A percentile compares a stretch with the other conserved stretches of the same genome.
These are phyloP conservation scores for Allium cepa DNA, from an alignment of 106 monocot genomes.

Conservation along the genomic window DNA sequence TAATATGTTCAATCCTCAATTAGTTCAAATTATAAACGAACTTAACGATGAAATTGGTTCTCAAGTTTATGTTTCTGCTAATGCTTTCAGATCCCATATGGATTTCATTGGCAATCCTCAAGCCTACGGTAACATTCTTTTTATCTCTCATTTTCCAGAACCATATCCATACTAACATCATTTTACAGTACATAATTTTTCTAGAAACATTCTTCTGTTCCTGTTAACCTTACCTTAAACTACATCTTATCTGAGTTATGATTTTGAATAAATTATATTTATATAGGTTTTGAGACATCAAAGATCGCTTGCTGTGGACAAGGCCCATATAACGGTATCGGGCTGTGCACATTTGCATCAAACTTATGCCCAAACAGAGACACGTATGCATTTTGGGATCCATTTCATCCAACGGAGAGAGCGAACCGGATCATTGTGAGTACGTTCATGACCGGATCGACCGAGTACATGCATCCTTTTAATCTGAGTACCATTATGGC, in stretches of 20 bases:
- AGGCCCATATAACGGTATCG: slow-evolving; percentile 81
- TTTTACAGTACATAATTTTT: not conserved
- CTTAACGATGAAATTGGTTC: slow-evolving; percentile 28
- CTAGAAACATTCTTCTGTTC: not conserved
- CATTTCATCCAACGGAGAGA: slow-evolving; percentile 68
- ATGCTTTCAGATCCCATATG: slow-evolving; percentile 43
- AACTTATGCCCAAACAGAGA: slow-evolving; percentile 61
- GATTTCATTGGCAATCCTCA: slow-evolving; percentile 41
- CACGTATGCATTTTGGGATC: slow-evolving; percentile 70
- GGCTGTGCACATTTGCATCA: slow-evolving; percentile 56
- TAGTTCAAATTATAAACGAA: slow-evolving; percentile 16
- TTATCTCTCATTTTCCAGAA: not conserved
- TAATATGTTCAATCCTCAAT: slow-evolving; percentile 36
- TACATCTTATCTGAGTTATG: not conserved
- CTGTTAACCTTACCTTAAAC: not conserved
- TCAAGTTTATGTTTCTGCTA: slow-evolving; percentile 28
- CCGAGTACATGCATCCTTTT: slow-evolving; percentile 56
- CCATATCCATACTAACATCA: not conserved
- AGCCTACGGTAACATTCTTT: slow-evolving; percentile 27
- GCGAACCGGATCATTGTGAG: slow-evolving; percentile 72
- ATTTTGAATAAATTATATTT: not conserved
- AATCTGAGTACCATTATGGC: slow-evolving; percentile 66
- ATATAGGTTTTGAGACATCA: slow-evolving; percentile 63
- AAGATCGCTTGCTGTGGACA: slow-evolving; percentile 84
- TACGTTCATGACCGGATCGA: slow-evolving; percentile 36